phyloP scores from a whole-genome alignment of 176 grass and related monocot genomes.

The Puccinellia tenuiflora region DNA sequence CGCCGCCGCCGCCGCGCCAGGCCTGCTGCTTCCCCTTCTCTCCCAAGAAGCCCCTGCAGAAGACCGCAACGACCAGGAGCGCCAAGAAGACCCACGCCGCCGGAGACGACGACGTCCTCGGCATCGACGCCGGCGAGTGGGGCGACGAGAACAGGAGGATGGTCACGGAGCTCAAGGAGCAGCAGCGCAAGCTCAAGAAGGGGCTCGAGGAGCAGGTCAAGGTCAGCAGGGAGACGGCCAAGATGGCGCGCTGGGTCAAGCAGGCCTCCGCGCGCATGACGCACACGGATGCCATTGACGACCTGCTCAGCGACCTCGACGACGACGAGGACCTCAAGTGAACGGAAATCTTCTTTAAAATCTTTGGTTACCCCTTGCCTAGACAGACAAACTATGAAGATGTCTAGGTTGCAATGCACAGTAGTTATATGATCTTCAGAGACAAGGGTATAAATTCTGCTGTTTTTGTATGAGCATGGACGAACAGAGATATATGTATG shows the following conservation, averaged over 20 bases:
- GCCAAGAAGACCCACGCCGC: constrained; percentile 26
- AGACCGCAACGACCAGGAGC: neutral
- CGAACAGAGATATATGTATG: neutral
- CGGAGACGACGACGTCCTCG: constrained; percentile 20
- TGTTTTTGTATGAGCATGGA: neutral
- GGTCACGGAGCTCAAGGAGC: constrained; percentile 50
- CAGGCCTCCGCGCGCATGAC: constrained; percentile 80
- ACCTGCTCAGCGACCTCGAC: constrained; percentile 53
- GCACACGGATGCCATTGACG: constrained; percentile 41
- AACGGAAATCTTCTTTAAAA: too few species aligned
- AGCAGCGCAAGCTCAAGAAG: constrained; percentile 77
- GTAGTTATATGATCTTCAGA: neutral
- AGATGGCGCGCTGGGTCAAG: constrained; percentile 64
- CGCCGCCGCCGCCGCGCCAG: constrained; percentile 32
- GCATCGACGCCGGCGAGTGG: constrained; percentile 41
- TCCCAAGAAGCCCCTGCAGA: constrained; percentile 39
- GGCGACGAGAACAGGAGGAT: constrained; percentile 49
- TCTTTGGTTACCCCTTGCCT: neutral
- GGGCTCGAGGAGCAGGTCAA: constrained; percentile 74
- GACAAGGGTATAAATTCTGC: neutral
- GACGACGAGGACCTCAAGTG: constrained; percentile 70
- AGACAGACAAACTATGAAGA: neutral
- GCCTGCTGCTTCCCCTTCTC: constrained; percentile 81
- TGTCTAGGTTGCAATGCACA: neutral
- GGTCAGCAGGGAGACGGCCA: constrained; percentile 64